These are phyloP conservation scores for Thraustochytrium sp. DNA, from an alignment of 352 stramenopile genomes.

Conservation along the genomic window DNA sequence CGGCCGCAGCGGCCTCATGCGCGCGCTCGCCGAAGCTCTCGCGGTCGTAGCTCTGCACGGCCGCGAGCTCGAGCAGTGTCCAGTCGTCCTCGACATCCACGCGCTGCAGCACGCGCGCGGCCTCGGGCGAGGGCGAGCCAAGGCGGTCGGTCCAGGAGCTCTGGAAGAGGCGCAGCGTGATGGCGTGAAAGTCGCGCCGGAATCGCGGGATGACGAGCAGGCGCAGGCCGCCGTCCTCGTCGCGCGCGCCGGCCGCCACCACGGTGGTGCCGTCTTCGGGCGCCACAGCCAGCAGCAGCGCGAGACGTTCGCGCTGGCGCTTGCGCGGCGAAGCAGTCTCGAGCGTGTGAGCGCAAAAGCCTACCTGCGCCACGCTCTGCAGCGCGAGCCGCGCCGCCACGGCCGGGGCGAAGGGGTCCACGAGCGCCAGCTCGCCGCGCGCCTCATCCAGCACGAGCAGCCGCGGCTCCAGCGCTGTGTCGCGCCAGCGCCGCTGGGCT, in stretches of 20 bases:
- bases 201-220: neutral
- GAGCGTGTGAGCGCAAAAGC: neutral
- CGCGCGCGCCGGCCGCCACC: neutral
- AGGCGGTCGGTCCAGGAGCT: slow-evolving; percentile 1
- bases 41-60: neutral
- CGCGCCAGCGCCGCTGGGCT: neutral
- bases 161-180: neutral
- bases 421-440: neutral
- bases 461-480: neutral
- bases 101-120: neutral
- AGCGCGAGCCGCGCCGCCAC: neutral
- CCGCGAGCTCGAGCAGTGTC: neutral
- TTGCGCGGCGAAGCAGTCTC: neutral
- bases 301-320: neutral
- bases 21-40: neutral
- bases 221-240: neutral
- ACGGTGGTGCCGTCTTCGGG: neutral
- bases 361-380: neutral
- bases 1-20: neutral
- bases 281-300: neutral
- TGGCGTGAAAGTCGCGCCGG: neutral
- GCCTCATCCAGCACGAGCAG: neutral
- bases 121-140: neutral
- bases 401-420: neutral
- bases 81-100: neutral